Evolutionary conservation across 2,329 filamentous ascomycete genomes (phyloP), one percentile per base, ranked within the genome.

Genomic region (Stachybotrys elegans): DNA sequence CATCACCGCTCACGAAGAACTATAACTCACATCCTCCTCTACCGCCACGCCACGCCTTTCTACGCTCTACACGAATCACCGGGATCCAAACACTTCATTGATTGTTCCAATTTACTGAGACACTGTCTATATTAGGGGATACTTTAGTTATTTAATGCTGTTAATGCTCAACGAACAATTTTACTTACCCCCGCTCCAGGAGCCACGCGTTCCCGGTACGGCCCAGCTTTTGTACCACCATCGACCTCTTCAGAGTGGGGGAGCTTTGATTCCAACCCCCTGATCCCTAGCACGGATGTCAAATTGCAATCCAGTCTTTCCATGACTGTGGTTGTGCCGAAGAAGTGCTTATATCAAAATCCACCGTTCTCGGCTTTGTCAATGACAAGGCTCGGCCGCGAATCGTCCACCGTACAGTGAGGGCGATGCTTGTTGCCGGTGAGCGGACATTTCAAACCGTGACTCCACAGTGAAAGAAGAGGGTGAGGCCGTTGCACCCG

Each of bases 271-370:
- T n/a, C 25, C 4, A 11, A 12, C 25, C 25, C n/a, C 25, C n/a
- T 29, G 11, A 11, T 12, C 31, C 8, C n/a, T 70, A 92, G 91
- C 91, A 95, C 88, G 86, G 88, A 95, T 95, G 90, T 96, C 90
- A 95, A 95, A 95, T 95, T 96, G 83, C 91, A 93, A 92, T 86
- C 75, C 80, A 80, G 84, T 83, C 83, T 67, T 67, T 65, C 66
- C 70, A 83, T 95, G 88, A 85, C 88, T 90, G 82, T 76, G 79
- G 82, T 91, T 93, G 91, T 89, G 91, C 90, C 90, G 88, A 91
- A 95, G 89, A 95, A 89, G 89, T 95, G 90, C 90, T 93, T 80
- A 94, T 76, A 93, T 78, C 61, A 66, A 83, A 65, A 47, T 47
- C 44, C 48, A 51, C 58, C 55, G 56, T 57, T 59, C 49, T 54